These are phyloP conservation scores for Gracilaria vermiculophylla DNA, from an alignment of 23 red algal genomes.

Conservation along the genomic window DNA sequence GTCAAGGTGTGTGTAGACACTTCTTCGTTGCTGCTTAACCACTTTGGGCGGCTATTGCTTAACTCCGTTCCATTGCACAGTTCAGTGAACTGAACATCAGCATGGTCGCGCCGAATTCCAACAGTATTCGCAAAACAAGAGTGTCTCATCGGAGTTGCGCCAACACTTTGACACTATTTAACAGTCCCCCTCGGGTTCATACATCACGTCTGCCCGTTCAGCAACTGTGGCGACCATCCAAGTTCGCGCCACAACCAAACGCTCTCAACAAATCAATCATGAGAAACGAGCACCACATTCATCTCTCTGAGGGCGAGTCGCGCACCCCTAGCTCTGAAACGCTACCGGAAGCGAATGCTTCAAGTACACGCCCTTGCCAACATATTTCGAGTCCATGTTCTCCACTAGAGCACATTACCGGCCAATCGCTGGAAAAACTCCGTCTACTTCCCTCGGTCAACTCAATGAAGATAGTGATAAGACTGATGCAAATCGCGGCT, in stretches of 20 bases:
- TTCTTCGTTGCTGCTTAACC: not conserved
- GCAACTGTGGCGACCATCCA: not conserved
- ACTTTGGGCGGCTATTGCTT: not conserved
- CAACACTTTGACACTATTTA: not conserved
- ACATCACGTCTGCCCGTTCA: not conserved
- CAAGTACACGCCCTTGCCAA: too few species aligned
- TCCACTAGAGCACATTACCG: too few species aligned
- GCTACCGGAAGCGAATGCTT: too few species aligned
- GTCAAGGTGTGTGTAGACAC: not conserved
- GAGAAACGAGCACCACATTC: not conserved
- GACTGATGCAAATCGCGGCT: not conserved
- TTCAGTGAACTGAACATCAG: not conserved
- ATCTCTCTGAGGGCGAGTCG: not conserved
- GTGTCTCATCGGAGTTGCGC: not conserved
- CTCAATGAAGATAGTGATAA: not conserved
- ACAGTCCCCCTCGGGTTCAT: not conserved
- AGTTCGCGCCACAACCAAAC: not conserved
- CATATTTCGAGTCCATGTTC: too few species aligned
- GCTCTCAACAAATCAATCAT: not conserved
- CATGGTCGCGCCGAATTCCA: conserved; percentile 5
- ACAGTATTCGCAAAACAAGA: not conserved
- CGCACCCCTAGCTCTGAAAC: not conserved
- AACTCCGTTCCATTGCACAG: not conserved
- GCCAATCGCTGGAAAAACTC: too few species aligned
- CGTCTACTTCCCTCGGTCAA: not conserved